Percentiles rank a stretch among this genome's conserved stretches.
Conservation (phyloP, 768 basidiomycete genomes). For the Tylopilus vinaceipallidus region DNA sequence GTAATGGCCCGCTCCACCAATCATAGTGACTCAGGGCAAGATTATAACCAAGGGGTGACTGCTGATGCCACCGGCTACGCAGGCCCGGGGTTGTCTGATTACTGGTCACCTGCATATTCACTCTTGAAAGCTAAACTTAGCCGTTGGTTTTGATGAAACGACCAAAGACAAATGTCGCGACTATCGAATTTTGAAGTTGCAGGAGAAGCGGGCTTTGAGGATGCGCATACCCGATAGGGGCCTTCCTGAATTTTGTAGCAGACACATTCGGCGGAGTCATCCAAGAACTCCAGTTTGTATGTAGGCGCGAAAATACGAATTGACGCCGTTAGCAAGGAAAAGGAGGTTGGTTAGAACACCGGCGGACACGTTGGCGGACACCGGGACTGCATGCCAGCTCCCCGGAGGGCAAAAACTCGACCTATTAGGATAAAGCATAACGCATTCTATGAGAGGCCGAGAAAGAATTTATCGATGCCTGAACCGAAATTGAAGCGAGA, state of each 20-base stretch:
- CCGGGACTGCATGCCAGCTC: neutral
- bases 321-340: neutral
- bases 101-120: neutral
- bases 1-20: conserved; percentile 4
- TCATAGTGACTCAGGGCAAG: neutral
- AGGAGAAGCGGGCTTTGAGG: conserved; percentile 7
- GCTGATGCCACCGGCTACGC: neutral
- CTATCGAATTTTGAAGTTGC: conserved; percentile 4
- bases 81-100: neutral
- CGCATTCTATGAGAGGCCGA: neutral
- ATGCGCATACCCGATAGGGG: conserved; percentile 4
- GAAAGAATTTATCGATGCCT: neutral
- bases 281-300: neutral
- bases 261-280: neutral
- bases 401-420: neutral
- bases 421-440: neutral
- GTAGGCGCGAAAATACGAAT: neutral
- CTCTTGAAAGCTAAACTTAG: conserved; percentile 5
- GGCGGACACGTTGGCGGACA: neutral
- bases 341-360: neutral
- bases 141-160: conserved; percentile 9
- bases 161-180: no score
- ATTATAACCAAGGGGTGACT: neutral
- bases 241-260: conserved; percentile 6
- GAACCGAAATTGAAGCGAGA: conserved; percentile 2